A percentile compares a stretch with the other conserved stretches of the same genome.
These are phyloP conservation scores for Backusella tuberculispora DNA, from an alignment of 192 early-diverging fungal species.

Conservation along the genomic window DNA sequence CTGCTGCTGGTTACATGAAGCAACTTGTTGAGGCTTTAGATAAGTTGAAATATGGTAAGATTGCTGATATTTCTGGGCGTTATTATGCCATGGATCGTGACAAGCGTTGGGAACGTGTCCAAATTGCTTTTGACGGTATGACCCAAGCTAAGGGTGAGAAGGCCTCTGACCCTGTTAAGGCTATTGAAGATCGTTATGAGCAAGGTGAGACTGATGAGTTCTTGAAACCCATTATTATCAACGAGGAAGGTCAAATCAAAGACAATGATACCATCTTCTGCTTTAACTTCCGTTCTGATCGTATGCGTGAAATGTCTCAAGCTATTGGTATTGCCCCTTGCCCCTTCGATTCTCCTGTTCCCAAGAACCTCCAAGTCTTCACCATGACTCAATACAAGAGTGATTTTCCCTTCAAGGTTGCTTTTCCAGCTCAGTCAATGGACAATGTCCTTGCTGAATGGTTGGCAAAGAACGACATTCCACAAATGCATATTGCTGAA, in stretches of 20 bases:
- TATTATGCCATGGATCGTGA: conserved; percentile 99
- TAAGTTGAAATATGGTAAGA: conserved; percentile 75
- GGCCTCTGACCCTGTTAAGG: conserved; percentile 60
- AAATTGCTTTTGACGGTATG: conserved; percentile 92
- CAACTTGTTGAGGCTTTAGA: conserved; percentile 68
- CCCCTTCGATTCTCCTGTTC: conserved; percentile 82
- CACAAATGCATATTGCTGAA: conserved; percentile 97
- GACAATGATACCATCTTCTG: conserved; percentile 91
- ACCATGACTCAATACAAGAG: conserved; percentile 98
- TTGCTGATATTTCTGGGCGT: conserved; percentile 94
- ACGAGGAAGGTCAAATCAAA: conserved; percentile 74
- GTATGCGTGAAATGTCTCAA: conserved; percentile 93
- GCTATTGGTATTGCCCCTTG: conserved; percentile 84
- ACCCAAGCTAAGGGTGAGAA: conserved; percentile 80
- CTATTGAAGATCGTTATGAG: conserved; percentile 86
- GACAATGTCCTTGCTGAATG: conserved; percentile 97
- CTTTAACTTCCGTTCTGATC: conserved; percentile 99
- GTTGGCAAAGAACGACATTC: conserved; percentile 82
- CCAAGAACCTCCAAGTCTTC: conserved; percentile 82
- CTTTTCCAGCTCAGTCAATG: conserved; percentile 97
- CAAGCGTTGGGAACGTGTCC: conserved; percentile 99
- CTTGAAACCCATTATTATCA: conserved; percentile 96
- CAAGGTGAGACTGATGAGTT: conserved; percentile 97
- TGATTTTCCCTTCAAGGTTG: conserved; percentile 91
- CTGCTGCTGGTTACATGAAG: conserved; percentile 80